phyloP scores from a whole-genome alignment of 305 asterid genomes.

The Fraxinus greggii region DNA sequence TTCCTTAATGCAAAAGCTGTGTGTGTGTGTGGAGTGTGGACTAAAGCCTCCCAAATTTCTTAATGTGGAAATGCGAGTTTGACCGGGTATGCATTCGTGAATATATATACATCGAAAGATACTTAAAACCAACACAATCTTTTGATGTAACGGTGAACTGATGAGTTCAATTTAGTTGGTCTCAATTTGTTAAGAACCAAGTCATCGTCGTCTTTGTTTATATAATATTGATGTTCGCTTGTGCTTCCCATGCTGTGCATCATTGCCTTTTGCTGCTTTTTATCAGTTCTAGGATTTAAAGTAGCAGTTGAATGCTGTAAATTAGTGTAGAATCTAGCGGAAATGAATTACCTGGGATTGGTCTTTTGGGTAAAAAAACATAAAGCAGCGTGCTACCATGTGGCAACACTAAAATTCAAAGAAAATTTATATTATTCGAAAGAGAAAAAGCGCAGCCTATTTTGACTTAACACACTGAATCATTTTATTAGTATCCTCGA shows the following conservation, averaged over 20 bases:
- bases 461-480: not conserved
- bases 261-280: constrained; percentile 8
- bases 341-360: constrained; percentile 7
- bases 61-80: not conserved
- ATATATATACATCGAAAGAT: not conserved
- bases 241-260: constrained; percentile 30
- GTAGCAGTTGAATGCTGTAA: constrained; percentile 20
- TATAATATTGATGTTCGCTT: constrained; percentile 1
- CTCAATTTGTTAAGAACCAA: not conserved
- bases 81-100: not conserved
- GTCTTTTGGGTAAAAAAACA: not conserved
- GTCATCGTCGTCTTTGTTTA: not conserved
- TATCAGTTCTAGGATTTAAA: constrained; percentile 12
- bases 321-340: constrained; percentile 6
- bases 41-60: not conserved
- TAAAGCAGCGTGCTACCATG: not conserved
- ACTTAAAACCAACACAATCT: not conserved
- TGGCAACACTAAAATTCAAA: not conserved
- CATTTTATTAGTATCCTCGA: not conserved
- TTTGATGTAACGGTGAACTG: too few relatives aligned
- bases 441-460: constrained; percentile 14
- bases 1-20: constrained; percentile 26
- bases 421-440: not conserved
- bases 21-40: not conserved
- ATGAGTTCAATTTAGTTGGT: constrained; percentile 8